Evolutionary conservation across 345 rosid species (phyloP).

Genomic region (Populus nigra): DNA sequence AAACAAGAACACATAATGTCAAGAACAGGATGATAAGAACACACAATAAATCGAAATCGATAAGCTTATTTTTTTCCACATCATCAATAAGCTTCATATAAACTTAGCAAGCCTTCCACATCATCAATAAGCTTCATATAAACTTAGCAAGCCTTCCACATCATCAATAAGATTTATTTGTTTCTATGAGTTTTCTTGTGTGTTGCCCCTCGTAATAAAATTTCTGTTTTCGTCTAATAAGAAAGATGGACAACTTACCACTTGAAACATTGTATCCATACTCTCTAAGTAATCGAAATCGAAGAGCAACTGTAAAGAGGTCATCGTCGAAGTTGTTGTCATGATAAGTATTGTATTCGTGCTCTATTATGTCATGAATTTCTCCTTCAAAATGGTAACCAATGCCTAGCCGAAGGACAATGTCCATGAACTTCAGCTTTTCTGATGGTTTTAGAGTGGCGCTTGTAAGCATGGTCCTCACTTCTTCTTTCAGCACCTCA

Average conservation of each 20-base stretch:
- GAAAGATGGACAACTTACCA: not conserved
- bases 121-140: too few relatives aligned
- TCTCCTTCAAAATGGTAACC: constrained; percentile 21
- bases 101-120: too few relatives aligned
- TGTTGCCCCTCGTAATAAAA: too few relatives aligned
- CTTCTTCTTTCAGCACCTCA: constrained; percentile 1
- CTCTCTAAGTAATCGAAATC: constrained; percentile 25
- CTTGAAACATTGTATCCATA: constrained; percentile 14
- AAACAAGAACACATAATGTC: not conserved
- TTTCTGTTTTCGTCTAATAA: too few relatives aligned
- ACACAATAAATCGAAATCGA: too few relatives aligned
- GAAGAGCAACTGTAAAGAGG: constrained; percentile 13
- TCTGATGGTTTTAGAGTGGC: not conserved
- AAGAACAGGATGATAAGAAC: too few relatives aligned
- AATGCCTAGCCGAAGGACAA: constrained; percentile 20
- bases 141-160: too few relatives aligned
- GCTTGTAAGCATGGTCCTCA: not conserved
- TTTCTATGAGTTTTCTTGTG: too few relatives aligned
- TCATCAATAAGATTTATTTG: too few relatives aligned
- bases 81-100: too few relatives aligned
- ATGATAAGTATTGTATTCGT: not conserved
- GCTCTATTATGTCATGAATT: constrained; percentile 4
- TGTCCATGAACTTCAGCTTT: constrained; percentile 11
- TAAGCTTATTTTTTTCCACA: too few relatives aligned
- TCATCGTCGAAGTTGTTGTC: not conserved